phyloP scores from a whole-genome alignment of 2,329 filamentous ascomycete genomes.

The Colletotrichum paranaense region DNA sequence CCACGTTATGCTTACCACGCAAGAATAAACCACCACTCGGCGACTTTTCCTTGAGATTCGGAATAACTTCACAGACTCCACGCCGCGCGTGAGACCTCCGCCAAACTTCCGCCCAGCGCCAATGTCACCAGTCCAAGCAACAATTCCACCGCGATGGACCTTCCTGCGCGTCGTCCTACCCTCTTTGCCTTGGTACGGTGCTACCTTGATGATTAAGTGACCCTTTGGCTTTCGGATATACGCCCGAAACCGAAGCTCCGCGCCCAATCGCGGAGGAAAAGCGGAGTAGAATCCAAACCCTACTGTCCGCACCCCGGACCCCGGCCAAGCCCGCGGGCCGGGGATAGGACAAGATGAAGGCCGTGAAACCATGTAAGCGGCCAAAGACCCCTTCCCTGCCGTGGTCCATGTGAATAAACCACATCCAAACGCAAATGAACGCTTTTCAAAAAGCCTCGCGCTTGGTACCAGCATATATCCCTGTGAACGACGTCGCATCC shows the following conservation, averaged over 20 bases:
- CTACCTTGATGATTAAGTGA: background rate
- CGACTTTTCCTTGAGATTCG: background rate
- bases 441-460: conserved; percentile 6
- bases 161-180: background rate
- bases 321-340: background rate
- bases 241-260: background rate
- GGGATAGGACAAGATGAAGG: background rate
- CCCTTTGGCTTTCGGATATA: background rate
- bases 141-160: background rate
- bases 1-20: background rate
- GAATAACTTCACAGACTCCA: background rate
- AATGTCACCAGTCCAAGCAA: too few species aligned
- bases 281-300: background rate
- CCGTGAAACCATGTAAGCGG: background rate
- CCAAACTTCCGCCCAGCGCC: background rate
- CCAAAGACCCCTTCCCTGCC: background rate
- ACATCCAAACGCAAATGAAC: conserved; percentile 13
- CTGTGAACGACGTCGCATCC: background rate
- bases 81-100: background rate
- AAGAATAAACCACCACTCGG: background rate
- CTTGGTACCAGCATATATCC: conserved; percentile 8
- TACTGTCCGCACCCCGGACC: conserved; percentile 1
- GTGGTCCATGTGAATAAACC: background rate
- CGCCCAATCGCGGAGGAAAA: conserved; percentile 3
- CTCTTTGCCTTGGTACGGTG: background rate